A percentile compares a stretch with the other conserved stretches of the same genome.
Conservation (phyloP, 2,329 filamentous ascomycete species). For the Monilinia laxa region DNA sequence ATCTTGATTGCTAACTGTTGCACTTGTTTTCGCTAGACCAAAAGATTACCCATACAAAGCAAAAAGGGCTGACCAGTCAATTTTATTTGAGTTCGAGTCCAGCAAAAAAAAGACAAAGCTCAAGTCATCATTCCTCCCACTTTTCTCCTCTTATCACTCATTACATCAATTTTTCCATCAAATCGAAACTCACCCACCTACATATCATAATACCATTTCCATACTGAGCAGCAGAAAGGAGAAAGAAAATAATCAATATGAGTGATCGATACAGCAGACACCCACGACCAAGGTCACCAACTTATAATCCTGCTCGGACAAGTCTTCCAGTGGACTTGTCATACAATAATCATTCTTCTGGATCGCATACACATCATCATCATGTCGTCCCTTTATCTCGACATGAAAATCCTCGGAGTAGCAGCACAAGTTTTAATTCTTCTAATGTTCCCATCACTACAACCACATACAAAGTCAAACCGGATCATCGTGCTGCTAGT, state of each 20-base stretch:
- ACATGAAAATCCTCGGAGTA: constrained; percentile 42
- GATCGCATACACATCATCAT: constrained; percentile 45
- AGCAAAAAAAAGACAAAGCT: not conserved
- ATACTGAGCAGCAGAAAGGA: constrained; percentile 1
- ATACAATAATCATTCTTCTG: constrained; percentile 17
- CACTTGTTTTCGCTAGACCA: constrained; percentile 11
- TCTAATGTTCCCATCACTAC: constrained; percentile 46
- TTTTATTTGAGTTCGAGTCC: constrained; percentile 9
- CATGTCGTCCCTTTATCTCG: constrained; percentile 51
- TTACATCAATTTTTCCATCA: not conserved
- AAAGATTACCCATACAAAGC: not conserved
- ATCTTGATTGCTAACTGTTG: constrained; percentile 19
- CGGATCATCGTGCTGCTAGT: constrained; percentile 52
- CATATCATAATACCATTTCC: not conserved
- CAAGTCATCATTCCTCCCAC: constrained; percentile 16
- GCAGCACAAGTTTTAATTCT: constrained; percentile 37
- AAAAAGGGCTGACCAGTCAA: not conserved
- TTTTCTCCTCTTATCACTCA: constrained; percentile 4
- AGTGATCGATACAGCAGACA: constrained; percentile 49
- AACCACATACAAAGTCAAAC: constrained; percentile 57
- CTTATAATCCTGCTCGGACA: constrained; percentile 52
- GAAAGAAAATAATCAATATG: constrained; percentile 42
- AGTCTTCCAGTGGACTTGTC: constrained; percentile 52
- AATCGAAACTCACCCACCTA: not conserved
- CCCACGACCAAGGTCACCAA: constrained; percentile 47